Base-by-base conservation (phyloP, 495 filamentous ascomycete genomes). In the Neurospora cerealis region DNA sequence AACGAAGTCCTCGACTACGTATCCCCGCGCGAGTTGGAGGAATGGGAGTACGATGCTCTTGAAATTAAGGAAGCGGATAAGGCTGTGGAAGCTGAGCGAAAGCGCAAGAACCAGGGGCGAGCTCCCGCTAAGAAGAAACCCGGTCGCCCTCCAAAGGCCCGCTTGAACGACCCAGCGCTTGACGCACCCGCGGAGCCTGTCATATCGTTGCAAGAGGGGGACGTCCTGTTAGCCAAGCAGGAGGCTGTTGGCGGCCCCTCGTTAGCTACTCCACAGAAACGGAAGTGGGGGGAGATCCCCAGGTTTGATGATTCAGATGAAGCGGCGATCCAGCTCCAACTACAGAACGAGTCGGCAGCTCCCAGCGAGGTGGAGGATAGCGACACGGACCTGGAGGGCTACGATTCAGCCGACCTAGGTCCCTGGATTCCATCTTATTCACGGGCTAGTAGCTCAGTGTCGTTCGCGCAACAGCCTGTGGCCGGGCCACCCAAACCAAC, bases 1-100 rank as follows among this genome's bases (percentile, higher is more conserved):
- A 74, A 81, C 38, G 74, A 83, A 69, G 77, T 82, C 13, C 76
- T 83, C 32, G 81, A 86, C 2, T 87, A 86, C 71, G 82, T 86
- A 70, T 85, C 84, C 3, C 84, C 84, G 5, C 77, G 81, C 5
- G 77, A 79, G 69, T 66, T 86, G 17, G 85, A 87, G 72, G 80
- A 85, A 7, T 87, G 82, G 78, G 85, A 86, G 66, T 82, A 81
- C 72, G 69, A 73, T 8, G 71, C 77, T 3, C 71, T 74, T 21
- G 77, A 85, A 21, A 74, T 78, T 42, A 77, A 76, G 46, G 79
- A 81, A 60, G 72, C 81, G 42, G 79, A 81, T 34, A 71, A 75
- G 24, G 76, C 37, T 24, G 36, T 32, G 15, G 70, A 74, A 37
- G 54, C 54, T 32, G 28, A 62, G 13, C 24, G 13, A 13, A 41